Percentiles rank a stretch among this genome's conserved stretches.
Conservation (phyloP, 768 basidiomycete genomes). For the Naganishia randhawae region DNA sequence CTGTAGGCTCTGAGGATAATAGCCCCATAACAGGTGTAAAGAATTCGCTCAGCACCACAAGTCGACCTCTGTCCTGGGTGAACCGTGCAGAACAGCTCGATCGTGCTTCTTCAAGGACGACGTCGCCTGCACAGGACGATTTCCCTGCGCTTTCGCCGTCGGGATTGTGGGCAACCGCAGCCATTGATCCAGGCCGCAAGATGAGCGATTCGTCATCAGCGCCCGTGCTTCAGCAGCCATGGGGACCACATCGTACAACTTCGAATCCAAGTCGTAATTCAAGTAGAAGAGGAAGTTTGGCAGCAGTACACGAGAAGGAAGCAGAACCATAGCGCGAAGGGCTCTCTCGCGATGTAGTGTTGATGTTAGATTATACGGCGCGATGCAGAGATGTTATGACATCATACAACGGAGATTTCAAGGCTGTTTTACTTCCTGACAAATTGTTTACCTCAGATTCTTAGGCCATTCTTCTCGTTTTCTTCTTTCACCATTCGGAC, state of each 20-base stretch:
- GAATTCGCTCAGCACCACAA: not conserved
- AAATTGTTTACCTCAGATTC: constrained; percentile 1
- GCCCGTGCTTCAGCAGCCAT: not conserved
- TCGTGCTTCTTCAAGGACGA: not conserved
- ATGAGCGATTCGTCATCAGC: not conserved
- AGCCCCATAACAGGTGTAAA: not conserved
- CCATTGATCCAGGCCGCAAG: not conserved
- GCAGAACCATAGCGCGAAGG: not conserved
- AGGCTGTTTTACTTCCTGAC: not conserved
- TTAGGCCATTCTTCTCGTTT: constrained; percentile 46
- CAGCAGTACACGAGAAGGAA: constrained; percentile 14
- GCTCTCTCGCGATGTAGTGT: no score
- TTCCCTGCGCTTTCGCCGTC: constrained; percentile 24
- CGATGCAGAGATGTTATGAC: not conserved
- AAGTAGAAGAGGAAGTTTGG: constrained; percentile 14
- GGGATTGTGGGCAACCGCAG: constrained; percentile 1
- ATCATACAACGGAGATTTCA: not conserved
- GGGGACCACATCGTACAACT: not conserved
- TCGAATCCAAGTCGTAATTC: not conserved
- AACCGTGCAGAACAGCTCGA: constrained; percentile 1
- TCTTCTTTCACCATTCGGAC: constrained; percentile 48
- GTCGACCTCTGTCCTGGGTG: constrained; percentile 16
- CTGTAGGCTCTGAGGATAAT: not conserved
- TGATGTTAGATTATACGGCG: not conserved
- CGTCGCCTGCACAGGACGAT: constrained; percentile 19